Conservation (phyloP, 352 stramenopile species). For the Aphanomyces invadans region DNA sequence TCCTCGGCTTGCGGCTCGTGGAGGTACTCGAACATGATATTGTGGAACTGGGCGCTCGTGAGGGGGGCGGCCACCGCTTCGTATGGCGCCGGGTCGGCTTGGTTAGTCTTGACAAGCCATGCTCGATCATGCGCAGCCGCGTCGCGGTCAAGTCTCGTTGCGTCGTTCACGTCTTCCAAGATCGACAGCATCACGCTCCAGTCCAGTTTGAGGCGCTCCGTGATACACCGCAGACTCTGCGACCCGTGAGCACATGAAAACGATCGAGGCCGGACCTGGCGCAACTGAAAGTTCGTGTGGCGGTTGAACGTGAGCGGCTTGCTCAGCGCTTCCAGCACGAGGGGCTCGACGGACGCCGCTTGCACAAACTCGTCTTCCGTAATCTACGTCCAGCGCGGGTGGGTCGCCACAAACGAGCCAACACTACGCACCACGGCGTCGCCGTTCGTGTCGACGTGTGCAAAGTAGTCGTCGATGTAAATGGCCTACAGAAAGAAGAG, state of each 20-base stretch:
- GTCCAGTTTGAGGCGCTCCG: slow-evolving; percentile 7
- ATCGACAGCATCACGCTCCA: slow-evolving; percentile 7
- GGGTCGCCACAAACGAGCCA: too few relatives aligned
- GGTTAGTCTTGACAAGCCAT: not conserved
- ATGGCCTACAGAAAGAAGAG: too few relatives aligned
- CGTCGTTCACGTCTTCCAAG: slow-evolving; percentile 13
- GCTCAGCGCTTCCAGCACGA: slow-evolving; percentile 36
- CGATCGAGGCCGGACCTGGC: not conserved
- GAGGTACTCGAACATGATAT: slow-evolving; percentile 8
- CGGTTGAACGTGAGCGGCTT: slow-evolving; percentile 25
- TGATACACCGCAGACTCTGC: slow-evolving; percentile 9
- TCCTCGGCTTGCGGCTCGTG: slow-evolving; percentile 8
- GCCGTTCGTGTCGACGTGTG: slow-evolving; percentile 33
- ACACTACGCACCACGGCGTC: slow-evolving; percentile 28
- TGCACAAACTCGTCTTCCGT: slow-evolving; percentile 38
- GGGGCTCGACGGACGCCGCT: slow-evolving; percentile 32
- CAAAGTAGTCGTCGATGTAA: slow-evolving; percentile 46
- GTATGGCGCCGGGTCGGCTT: not conserved
- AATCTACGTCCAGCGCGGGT: slow-evolving; percentile 25
- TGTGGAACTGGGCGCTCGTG: slow-evolving; percentile 2
- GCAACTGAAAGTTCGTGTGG: slow-evolving; percentile 10
- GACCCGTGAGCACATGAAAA: not conserved
- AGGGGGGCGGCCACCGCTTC: not conserved
- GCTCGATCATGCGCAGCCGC: not conserved
- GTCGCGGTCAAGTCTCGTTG: not conserved